These are phyloP conservation scores for Rhodomyrtus psidioides DNA, from an alignment of 441 rosid species.

Conservation along the genomic window DNA sequence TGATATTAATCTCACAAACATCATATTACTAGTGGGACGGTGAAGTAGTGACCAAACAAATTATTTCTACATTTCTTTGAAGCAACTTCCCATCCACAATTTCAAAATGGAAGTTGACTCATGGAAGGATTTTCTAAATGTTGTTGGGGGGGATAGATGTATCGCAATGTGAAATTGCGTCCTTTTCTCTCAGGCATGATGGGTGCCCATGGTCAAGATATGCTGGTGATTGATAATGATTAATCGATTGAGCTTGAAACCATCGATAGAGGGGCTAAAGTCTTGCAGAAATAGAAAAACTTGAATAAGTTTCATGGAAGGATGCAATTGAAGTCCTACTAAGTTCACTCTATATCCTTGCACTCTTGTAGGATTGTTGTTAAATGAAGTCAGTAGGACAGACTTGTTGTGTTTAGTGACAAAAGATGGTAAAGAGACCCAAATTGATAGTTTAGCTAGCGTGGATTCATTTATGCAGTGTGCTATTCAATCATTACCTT, in stretches of 20 bases:
- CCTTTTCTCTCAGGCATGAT: slow-evolving; percentile 59
- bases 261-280: slow-evolving; percentile 1
- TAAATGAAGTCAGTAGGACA: slow-evolving; percentile 52
- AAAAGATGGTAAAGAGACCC: slow-evolving; percentile 69
- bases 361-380: slow-evolving; percentile 59
- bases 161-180: slow-evolving; percentile 51
- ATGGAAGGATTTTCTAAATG: slow-evolving; percentile 43
- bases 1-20: slow-evolving; percentile 71
- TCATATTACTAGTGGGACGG: slow-evolving; percentile 32
- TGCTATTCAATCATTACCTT: slow-evolving; percentile 66
- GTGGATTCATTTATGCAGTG: slow-evolving; percentile 74
- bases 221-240: slow-evolving; percentile 10
- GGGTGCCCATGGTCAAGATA: neutral
- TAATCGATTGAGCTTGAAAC: slow-evolving; percentile 22
- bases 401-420: slow-evolving; percentile 80
- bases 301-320: slow-evolving; percentile 37
- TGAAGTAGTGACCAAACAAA: slow-evolving; percentile 42
- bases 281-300: slow-evolving; percentile 13
- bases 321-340: slow-evolving; percentile 62
- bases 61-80: slow-evolving; percentile 49
- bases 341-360: slow-evolving; percentile 78
- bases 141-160: slow-evolving; percentile 28
- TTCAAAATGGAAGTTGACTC: slow-evolving; percentile 44
- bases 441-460: slow-evolving; percentile 70
- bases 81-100: slow-evolving; percentile 65